Percentiles rank a stretch among this genome's conserved stretches.
phyloP scores from a whole-genome alignment of 768 basidiomycete genomes.

The Amylocystis lapponica region DNA sequence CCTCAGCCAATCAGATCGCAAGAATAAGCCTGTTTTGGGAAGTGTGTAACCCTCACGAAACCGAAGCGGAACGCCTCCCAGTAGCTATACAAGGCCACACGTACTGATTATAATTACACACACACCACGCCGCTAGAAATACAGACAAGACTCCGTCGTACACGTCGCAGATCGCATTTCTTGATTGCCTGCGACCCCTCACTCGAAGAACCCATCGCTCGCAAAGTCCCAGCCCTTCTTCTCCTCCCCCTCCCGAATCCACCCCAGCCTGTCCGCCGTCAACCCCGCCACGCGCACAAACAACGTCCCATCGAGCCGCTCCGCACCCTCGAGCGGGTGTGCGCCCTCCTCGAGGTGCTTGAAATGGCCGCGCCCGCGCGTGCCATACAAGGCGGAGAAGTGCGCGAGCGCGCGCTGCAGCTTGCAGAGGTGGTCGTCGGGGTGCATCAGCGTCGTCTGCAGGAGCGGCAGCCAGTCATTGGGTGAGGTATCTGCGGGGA shows the following conservation, averaged over 20 bases:
- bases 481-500: conserved; percentile 34
- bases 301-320: conserved; percentile 53
- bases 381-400: conserved; percentile 40
- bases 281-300: conserved; percentile 55
- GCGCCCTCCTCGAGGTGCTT: conserved; percentile 10
- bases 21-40: too few species aligned
- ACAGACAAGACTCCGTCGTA: too few species aligned
- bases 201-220: conserved; percentile 22
- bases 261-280: conserved; percentile 37
- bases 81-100: too few species aligned
- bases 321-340: conserved; percentile 40
- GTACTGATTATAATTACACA: too few species aligned
- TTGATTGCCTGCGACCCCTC: too few species aligned
- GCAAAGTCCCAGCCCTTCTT: conserved; percentile 20
- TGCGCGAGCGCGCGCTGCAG: conserved; percentile 45
- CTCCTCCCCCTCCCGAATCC: conserved; percentile 34
- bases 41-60: too few species aligned
- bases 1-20: too few species aligned
- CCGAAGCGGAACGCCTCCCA: too few species aligned
- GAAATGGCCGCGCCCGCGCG: conserved; percentile 29
- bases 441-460: conserved; percentile 46
- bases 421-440: conserved; percentile 53
- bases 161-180: too few species aligned
- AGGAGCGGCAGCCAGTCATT: conserved; percentile 59
- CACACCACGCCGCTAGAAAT: too few species aligned